These are phyloP conservation scores for Hanseniaspora taiwanica DNA, from an alignment of 805 yeast genomes.

Conservation along the genomic window DNA sequence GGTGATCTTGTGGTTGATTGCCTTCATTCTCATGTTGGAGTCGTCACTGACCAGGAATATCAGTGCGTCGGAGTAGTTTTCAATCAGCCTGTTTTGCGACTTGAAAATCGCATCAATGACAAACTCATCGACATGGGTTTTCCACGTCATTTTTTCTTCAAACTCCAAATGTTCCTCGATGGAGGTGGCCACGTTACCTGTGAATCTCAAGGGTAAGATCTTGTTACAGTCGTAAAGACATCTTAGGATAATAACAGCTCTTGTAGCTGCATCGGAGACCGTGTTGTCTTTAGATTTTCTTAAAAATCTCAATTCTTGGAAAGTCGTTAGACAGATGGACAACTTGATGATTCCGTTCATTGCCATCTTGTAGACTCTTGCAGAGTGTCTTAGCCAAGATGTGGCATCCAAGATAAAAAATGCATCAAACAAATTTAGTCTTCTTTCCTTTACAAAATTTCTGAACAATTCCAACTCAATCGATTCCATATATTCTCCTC, in stretches of 20 bases:
- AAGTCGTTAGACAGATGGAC: slow-evolving; percentile 60
- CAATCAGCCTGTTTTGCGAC: slow-evolving; percentile 21
- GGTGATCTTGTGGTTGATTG: slow-evolving; percentile 23
- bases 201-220: slow-evolving; percentile 49
- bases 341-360: slow-evolving; percentile 44
- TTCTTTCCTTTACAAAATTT: slow-evolving; percentile 1
- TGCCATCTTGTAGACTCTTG: slow-evolving; percentile 57
- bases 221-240: slow-evolving; percentile 46
- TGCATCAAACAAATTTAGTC: slow-evolving; percentile 13
- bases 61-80: slow-evolving; percentile 11
- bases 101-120: slow-evolving; percentile 40
- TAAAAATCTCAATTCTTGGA: slow-evolving; percentile 62
- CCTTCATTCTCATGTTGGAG: slow-evolving; percentile 54
- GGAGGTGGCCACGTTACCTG: slow-evolving; percentile 55
- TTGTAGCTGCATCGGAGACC: slow-evolving; percentile 66
- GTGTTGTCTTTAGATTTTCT: slow-evolving; percentile 60
- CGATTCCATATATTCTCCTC: slow-evolving; percentile 5
- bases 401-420: slow-evolving; percentile 61
- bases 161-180: slow-evolving; percentile 63
- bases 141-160: slow-evolving; percentile 61
- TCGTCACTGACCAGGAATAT: slow-evolving; percentile 64
- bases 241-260: slow-evolving; percentile 63
- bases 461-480: slow-evolving; percentile 5
- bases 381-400: slow-evolving; percentile 72
- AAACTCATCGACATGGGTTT: slow-evolving; percentile 58